These are phyloP conservation scores for Ogataea trehalophila DNA, from an alignment of 805 yeast genomes.

Conservation along the genomic window DNA sequence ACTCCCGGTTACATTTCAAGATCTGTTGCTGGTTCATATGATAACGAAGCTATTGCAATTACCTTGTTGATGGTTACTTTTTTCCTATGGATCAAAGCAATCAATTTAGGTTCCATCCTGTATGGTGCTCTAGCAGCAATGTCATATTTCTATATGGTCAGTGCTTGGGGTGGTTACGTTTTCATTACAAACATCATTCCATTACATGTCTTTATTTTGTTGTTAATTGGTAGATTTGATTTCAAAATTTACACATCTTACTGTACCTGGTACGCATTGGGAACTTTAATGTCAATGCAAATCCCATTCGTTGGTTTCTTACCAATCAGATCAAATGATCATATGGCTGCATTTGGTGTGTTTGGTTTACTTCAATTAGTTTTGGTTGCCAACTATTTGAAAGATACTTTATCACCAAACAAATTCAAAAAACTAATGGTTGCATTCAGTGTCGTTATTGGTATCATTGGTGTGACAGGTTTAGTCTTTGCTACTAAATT, in stretches of 20 bases:
- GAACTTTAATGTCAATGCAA: conserved; percentile 98
- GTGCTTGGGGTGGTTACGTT: conserved; percentile 99
- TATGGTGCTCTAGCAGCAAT: conserved; percentile 81
- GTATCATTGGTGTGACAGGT: conserved; percentile 61
- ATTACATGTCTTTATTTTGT: conserved; percentile 82
- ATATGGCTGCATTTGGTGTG: conserved; percentile 97
- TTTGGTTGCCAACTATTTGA: conserved; percentile 78
- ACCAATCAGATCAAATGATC: conserved; percentile 96
- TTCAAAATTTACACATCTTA: conserved; percentile 83
- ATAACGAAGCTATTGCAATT: conserved; percentile 98
- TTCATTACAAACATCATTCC: conserved; percentile 98
- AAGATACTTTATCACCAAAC: conserved; percentile 61
- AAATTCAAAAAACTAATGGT: conserved; percentile 69
- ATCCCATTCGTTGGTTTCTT: conserved; percentile 97
- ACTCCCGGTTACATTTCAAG: conserved; percentile 98
- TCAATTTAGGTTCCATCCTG: conserved; percentile 83
- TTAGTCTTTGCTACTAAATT: conserved; percentile 77
- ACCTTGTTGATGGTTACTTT: conserved; percentile 93
- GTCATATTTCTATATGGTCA: conserved; percentile 95
- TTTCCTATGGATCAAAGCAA: conserved; percentile 91
- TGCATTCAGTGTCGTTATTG: conserved; percentile 52
- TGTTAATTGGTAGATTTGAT: conserved; percentile 91
- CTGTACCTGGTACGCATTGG: conserved; percentile 94
- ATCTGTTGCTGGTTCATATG: conserved; percentile 98
- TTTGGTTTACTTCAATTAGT: conserved; percentile 92